These are phyloP conservation scores for Xylariaceae sp. DNA, from an alignment of 2,329 filamentous ascomycete genomes.

Conservation along the genomic window DNA sequence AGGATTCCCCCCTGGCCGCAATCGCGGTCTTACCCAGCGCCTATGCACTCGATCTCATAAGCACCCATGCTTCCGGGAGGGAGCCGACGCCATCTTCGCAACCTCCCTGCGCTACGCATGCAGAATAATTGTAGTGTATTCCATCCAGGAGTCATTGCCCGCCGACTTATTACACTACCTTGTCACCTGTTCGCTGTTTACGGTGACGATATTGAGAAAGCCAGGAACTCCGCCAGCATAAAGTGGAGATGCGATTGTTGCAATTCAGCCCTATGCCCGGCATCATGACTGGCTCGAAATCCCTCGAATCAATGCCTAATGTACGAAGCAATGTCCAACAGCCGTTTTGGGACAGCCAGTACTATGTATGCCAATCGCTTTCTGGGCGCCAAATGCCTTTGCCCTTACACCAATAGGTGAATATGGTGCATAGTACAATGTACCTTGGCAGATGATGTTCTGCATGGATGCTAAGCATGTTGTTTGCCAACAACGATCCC, in stretches of 20 bases:
- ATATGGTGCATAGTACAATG: not conserved
- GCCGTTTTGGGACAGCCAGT: not conserved
- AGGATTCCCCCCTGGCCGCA: constrained; percentile 4
- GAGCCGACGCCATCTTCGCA: constrained; percentile 8
- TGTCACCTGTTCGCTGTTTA: not conserved
- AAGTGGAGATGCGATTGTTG: constrained; percentile 3
- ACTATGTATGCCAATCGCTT: not conserved
- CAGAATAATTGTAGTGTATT: not conserved
- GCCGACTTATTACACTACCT: not conserved
- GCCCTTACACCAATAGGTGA: not conserved
- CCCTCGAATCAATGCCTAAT: not conserved
- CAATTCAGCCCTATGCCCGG: constrained; percentile 19
- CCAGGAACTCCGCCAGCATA: constrained; percentile 1
- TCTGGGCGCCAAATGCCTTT: not conserved
- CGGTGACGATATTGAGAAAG: constrained; percentile 1
- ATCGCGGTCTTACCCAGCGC: not conserved
- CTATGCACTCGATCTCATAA: not conserved
- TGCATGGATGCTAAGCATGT: constrained; percentile 18
- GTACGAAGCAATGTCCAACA: constrained; percentile 7
- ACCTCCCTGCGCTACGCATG: not conserved
- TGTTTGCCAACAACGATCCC: constrained; percentile 1
- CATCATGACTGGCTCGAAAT: constrained; percentile 3
- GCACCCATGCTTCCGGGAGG: constrained; percentile 15
- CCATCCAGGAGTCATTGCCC: not conserved
- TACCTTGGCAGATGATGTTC: constrained; percentile 14